Conservation (phyloP, 768 basidiomycete genomes). For the Dacryopinax primogenitus region DNA sequence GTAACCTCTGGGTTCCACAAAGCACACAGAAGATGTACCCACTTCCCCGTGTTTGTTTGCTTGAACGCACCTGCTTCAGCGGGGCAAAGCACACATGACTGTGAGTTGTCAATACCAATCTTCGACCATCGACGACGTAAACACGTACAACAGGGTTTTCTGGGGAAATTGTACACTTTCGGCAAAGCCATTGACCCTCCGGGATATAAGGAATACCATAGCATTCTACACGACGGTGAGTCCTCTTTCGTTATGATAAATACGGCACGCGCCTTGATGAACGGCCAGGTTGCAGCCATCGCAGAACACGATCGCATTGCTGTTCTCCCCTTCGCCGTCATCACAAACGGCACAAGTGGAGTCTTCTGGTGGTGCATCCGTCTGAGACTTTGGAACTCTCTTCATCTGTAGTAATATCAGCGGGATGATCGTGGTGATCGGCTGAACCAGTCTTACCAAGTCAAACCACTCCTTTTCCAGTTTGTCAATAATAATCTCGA, state of each 20-base stretch:
- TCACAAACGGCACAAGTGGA: constrained; percentile 95
- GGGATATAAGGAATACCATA: constrained; percentile 99
- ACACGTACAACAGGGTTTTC: constrained; percentile 80
- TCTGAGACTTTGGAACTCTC: constrained; percentile 77
- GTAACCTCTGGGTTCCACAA: constrained; percentile 95
- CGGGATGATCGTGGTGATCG: neutral
- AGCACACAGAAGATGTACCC: constrained; percentile 93
- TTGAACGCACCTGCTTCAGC: constrained; percentile 98
- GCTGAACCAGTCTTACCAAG: constrained; percentile 39
- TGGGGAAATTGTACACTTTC: constrained; percentile 96
- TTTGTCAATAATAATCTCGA: constrained; percentile 94
- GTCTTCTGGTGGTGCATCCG: constrained; percentile 84
- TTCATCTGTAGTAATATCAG: constrained; percentile 49
- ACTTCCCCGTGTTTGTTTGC: constrained; percentile 80
- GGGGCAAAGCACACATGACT: constrained; percentile 93
- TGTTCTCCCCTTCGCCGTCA: constrained; percentile 96
- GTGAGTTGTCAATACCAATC: too few species aligned
- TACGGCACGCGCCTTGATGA: constrained; percentile 70
- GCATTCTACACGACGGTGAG: constrained; percentile 60
- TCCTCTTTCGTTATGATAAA: too few species aligned
- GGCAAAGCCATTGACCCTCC: constrained; percentile 97
- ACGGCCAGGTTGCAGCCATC: constrained; percentile 98
- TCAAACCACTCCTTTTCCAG: constrained; percentile 99
- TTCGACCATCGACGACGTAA: too few species aligned
- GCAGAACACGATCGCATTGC: constrained; percentile 97